phyloP scores from a whole-genome alignment of 2,329 filamentous ascomycete species.

The Colletotrichum musicola region DNA sequence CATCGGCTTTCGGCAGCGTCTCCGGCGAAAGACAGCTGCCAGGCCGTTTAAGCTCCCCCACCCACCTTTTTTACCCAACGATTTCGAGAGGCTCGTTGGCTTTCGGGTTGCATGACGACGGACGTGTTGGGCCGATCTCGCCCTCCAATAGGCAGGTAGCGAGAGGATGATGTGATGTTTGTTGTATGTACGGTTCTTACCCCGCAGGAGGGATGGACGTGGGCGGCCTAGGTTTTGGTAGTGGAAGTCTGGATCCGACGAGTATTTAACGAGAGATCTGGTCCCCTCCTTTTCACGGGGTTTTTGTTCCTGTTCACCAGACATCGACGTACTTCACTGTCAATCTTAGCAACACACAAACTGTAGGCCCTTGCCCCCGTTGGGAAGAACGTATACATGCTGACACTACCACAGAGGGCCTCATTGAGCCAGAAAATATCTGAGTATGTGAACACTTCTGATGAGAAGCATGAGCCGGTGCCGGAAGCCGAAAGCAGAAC shows the following conservation, averaged over 20 bases:
- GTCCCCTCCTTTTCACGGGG: not conserved
- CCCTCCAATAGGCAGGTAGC: slow-evolving; percentile 3
- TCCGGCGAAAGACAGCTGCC: not conserved
- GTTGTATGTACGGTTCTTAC: not conserved
- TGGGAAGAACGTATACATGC: slow-evolving; percentile 8
- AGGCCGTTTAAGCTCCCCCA: too few species aligned
- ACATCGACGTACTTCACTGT: not conserved
- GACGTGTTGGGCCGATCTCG: slow-evolving; percentile 14
- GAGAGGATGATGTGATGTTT: slow-evolving; percentile 17
- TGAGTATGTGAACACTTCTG: slow-evolving; percentile 33
- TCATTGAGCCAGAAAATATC: not conserved
- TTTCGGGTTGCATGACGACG: slow-evolving; percentile 25
- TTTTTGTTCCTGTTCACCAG: not conserved
- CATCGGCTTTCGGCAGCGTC: slow-evolving; percentile 33
- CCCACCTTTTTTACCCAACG: too few species aligned
- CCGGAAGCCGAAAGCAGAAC: slow-evolving; percentile 44
- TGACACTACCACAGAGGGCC: slow-evolving; percentile 31
- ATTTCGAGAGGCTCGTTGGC: not conserved
- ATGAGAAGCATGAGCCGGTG: slow-evolving; percentile 74
- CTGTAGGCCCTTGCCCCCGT: slow-evolving; percentile 22
- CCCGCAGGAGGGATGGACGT: slow-evolving; percentile 28
- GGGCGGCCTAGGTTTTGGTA: slow-evolving; percentile 12
- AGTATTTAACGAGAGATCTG: slow-evolving; percentile 28
- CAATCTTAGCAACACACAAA: slow-evolving; percentile 1
- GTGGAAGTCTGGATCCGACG: slow-evolving; percentile 6